These are phyloP conservation scores for Lactifluus subvellereus DNA, from an alignment of 768 basidiomycete genomes.

Conservation along the genomic window DNA sequence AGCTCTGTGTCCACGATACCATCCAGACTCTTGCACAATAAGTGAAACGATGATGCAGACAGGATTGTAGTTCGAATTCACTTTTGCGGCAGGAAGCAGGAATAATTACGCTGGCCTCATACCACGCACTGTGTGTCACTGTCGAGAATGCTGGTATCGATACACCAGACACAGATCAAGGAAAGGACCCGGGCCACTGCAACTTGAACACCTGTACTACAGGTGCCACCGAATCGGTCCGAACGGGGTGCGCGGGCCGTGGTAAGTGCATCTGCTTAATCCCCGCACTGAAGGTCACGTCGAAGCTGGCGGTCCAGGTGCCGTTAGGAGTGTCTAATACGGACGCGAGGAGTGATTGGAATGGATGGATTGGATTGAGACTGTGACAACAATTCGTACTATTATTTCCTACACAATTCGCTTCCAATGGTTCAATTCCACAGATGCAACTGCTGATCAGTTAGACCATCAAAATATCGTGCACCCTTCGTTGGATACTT, in stretches of 20 bases:
- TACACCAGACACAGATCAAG: conserved; percentile 15
- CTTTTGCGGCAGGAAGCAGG: background rate
- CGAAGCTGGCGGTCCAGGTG: background rate
- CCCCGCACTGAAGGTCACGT: too few species aligned
- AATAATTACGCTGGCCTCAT: conserved; percentile 6
- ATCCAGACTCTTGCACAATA: background rate
- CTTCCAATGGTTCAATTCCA: conserved; percentile 23
- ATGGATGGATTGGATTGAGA: too few species aligned
- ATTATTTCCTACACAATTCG: background rate
- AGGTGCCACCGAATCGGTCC: too few species aligned
- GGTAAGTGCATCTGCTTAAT: background rate
- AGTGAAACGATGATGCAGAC: background rate
- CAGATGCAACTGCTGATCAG: conserved; percentile 27
- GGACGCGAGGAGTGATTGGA: too few species aligned
- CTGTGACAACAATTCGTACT: background rate
- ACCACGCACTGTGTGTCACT: conserved; percentile 16
- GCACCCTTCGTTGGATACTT: conserved; percentile 35
- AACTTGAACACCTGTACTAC: background rate
- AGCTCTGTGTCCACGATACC: background rate
- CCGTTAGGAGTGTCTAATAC: too few species aligned
- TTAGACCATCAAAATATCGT: conserved; percentile 32
- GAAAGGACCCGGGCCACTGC: conserved; percentile 16
- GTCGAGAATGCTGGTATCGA: conserved; percentile 8
- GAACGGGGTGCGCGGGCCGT: conserved; percentile 16
- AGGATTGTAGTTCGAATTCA: background rate